phyloP scores from a whole-genome alignment of 2,329 filamentous ascomycete species.

The Cryphonectria radicalis region DNA sequence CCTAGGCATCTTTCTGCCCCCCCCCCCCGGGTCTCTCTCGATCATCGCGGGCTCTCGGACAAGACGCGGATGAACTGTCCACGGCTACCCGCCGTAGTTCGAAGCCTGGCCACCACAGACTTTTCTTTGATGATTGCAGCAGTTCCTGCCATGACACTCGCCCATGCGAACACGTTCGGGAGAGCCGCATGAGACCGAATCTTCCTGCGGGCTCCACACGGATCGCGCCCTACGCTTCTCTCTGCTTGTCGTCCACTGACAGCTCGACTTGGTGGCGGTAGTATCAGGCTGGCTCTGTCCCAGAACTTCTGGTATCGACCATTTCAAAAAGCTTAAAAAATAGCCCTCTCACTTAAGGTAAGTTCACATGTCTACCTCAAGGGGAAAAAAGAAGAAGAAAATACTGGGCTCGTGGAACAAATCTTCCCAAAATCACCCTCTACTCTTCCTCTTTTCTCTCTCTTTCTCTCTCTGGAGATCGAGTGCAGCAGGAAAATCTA shows the following conservation, averaged over 20 bases:
- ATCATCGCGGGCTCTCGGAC: constrained; percentile 7
- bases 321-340: constrained; percentile 32
- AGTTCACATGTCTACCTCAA: constrained; percentile 5
- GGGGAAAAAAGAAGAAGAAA: neutral
- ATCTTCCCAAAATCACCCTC: neutral
- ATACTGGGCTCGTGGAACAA: constrained; percentile 21
- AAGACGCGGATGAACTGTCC: constrained; percentile 37
- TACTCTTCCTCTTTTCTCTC: neutral
- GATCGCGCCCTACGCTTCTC: constrained; percentile 17
- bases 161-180: constrained; percentile 53
- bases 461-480: neutral
- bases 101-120: constrained; percentile 13
- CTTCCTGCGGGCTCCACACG: constrained; percentile 37
- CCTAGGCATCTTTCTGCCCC: neutral
- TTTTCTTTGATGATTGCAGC: constrained; percentile 40
- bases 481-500: constrained; percentile 14
- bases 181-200: constrained; percentile 48
- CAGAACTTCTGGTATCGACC: constrained; percentile 35
- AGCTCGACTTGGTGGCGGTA: constrained; percentile 33
- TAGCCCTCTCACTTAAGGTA: constrained; percentile 21
- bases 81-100: constrained; percentile 40
- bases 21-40: neutral
- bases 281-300: constrained; percentile 28
- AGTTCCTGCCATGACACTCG: constrained; percentile 39
- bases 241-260: constrained; percentile 26